Base-by-base conservation (phyloP, 2,329 filamentous ascomycete genomes). In the Microdochium bolleyi region DNA sequence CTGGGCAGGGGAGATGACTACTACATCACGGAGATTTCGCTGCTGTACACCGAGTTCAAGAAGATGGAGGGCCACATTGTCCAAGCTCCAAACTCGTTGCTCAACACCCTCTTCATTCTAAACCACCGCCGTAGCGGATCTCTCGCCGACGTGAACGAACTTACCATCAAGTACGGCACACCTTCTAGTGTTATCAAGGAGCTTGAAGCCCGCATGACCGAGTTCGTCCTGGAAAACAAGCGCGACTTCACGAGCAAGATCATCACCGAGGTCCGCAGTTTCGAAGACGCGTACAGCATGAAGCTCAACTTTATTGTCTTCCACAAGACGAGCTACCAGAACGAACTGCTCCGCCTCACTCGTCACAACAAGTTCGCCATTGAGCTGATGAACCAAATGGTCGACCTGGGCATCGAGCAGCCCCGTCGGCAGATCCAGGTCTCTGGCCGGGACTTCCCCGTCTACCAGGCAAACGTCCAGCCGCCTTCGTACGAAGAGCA, bases 41-140 rank as follows among this genome's bases (percentile, higher is more conserved):
- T 97, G 1, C 78, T 96, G 16, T 97, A 94, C 67, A 97, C 92
- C 14, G 92, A 96, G 64, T 96, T 96, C 75, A 96, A 96, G 78
- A 96, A 96, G 76, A 92, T 96, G 88, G 87, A 96, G 69, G 92
- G 92, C 2, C 92, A 96, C 62, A 87, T 96, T 24, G 92, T 97
- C 0, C 92, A 96, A 69, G 92, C 92, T 1, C 92, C 92, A 11
- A 97, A 97, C 78, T 95, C 88, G 54, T 84, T 96, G 37, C 80
- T 97, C 52, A 97, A 96, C 70, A 90, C 83, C 0, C 78, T 97
- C 0, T 96, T 96, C 70, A 95, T 97, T 57, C 84, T 96, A 48
- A 97, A 97, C 69, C 91, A 96, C 72, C 85, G 92, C 48, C 87
- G 92, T 52, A 95, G 90, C 32, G 92, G 92, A 57, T 88, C 87